Evolutionary conservation across 2,329 filamentous ascomycete species (phyloP), one percentile per base, ranked within the genome.

Genomic region (Ceratocystis cacaofunesta): DNA sequence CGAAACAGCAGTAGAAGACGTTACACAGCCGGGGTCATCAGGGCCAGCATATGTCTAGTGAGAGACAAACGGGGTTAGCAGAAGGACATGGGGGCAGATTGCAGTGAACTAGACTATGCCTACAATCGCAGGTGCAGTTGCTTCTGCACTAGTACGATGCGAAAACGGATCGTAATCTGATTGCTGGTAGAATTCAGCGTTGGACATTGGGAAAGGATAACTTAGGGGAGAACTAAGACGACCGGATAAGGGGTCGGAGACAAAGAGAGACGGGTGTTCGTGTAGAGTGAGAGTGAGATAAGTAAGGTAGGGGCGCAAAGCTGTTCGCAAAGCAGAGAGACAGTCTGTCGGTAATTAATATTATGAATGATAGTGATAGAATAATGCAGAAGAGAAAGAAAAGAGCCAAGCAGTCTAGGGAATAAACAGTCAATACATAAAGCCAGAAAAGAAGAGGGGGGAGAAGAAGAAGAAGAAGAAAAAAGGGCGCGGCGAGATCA

Each of bases 151-250:
- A 10, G 50, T 57, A 41, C 28, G 50, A 44, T 58, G 50, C 57
- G 63, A 60, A 41, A 65, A 67, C 7, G 66, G 66, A 52, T 67
- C 66, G 43, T 67, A 67, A 30, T 65, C 46, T 5, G 58, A 7
- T 8, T 62, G 25, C 17, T 67, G 58, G 60, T 67, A 67, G 60
- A 67, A 67, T 25, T 67, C 66, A 52, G 63, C 50, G 60, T 65
- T 65, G 17, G 66, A 65, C 66, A 67, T 67, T 55, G 41, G 52
- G 25, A 41, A 48, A 28, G 22, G 36, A 22, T 25, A 17, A 41
- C 22, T 36, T 12, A 15, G 55, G 15, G 22, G 36, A 22, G 15
- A 30, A 50, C 28, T 22, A 57, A 57, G 19, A 44, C 36, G 28
- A 30, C 36, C 8, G 19, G 28, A 46, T 19, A 46, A 60, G 52